Evolutionary conservation across 2,329 filamentous ascomycete genomes (phyloP), one percentile per base, ranked within the genome.

Genomic region (Thielaviopsis ethacetica): DNA sequence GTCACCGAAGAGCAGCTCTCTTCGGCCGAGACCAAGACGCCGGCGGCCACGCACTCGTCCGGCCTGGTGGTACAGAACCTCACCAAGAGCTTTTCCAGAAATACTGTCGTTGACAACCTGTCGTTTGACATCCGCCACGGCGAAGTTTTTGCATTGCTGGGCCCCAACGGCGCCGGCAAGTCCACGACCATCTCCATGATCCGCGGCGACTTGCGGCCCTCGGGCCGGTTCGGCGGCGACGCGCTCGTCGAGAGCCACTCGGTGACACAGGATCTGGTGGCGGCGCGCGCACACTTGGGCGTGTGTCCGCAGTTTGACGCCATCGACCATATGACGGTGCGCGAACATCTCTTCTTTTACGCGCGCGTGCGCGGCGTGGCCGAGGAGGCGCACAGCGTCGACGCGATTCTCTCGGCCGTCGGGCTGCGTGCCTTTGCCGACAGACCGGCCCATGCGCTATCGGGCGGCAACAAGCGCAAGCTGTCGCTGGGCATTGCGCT

Each of bases 401-500:
- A 75, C 1, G 83, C 86, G 30, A 82, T 95, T 4, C 75, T 95
- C n/a, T 75, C 79, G 41, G 90, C 90, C 1, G 90, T 95, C 1
- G 89, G 90, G 0, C 76, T 96, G 0, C 71, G 77, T 6, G 76
- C 79, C 0, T 95, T 90, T 71, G 74, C 80, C 2, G 76, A 81
- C 7, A 81, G 89, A 26, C 88, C 91, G 78, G 91, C 88, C 0
- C 77, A 80, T 58, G 85, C 86, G 53, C 77, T 96, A 0, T 91
- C 86, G 0, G 91, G 91, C 9, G 91, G 91, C 30, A 96, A 95
- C 72, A 94, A 94, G 73, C 79, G 91, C n/a, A 97, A 96, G 70
- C 75, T 97, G 1, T 88, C 83, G 19, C 78, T 96, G 0, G 91
- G 86, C 2, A 95, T 96, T 59, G 91, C 91, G 0, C 74, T 97